Base-by-base conservation (phyloP, 495 filamentous ascomycete species). In the Podospora pseudoanserina region DNA sequence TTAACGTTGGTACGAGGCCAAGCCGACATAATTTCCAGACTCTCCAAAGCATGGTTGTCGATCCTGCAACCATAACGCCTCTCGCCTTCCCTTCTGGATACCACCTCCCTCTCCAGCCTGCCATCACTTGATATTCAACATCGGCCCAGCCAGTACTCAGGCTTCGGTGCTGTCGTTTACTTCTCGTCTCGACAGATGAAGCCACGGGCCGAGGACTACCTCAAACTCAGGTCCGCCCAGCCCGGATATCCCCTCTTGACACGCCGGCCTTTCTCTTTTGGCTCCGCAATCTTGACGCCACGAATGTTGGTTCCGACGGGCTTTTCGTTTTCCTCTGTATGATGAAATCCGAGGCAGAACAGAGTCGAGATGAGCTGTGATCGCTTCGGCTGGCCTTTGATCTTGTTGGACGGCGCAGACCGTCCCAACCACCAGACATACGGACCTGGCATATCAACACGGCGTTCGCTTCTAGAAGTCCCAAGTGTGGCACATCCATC, bases 41-140 rank as follows among this genome's bases (percentile, higher is more conserved):
- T 44, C 30, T 23, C 15, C 28, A 63, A n/a, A 6, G 30, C 61
- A 63, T 63, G 61, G 61, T 28, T 63, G 28, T n/a, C 30, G 30
- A 63, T 63, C 61, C 61, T 63, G 60, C 23, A 62, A 34, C 30
- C 26, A 26, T 19, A 28, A 30, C 30, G 18, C 60, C 16, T 32
- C 59, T 32, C 23, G 28, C 20, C 20, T 61, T 32, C 59, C 27
- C 39, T 49, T 49, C 15, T 49, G 9, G 39, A 49, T 16, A 49
- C 39, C 13, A 49, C 39, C 39, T 49, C 23, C 23, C 23, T 23
- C 23, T 23, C 23, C 23, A 23, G 39, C 2, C 39, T 3, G 7
- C 39, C 39, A 11, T 49, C 0, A 49, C 39, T 49, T 11, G 5
- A 49, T 49, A 49, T 9, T 6, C 5, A 16, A 49, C 5, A 49